Evolutionary conservation across 345 rosid species (phyloP).

Genomic region (Linum lewisii): DNA sequence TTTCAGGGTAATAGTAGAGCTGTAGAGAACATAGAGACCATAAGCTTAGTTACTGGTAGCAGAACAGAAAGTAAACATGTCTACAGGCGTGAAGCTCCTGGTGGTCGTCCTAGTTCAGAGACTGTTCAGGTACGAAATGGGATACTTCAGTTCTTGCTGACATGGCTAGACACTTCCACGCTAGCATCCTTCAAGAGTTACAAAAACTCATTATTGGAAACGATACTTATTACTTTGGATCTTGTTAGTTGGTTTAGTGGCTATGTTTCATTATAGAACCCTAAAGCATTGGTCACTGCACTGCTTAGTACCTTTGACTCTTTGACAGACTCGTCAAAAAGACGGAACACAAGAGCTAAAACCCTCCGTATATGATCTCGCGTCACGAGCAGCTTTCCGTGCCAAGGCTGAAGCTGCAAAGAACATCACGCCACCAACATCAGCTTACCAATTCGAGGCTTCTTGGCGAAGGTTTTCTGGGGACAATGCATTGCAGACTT

Average conservation of each 20-base stretch:
- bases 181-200: too few relatives aligned
- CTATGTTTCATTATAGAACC: too few relatives aligned
- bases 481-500: slow-evolving; percentile 43
- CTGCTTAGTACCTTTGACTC: not conserved
- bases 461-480: slow-evolving; percentile 73
- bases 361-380: slow-evolving; percentile 71
- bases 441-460: slow-evolving; percentile 84
- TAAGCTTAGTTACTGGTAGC: slow-evolving; percentile 24
- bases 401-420: slow-evolving; percentile 68
- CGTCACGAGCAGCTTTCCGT: slow-evolving; percentile 69
- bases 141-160: slow-evolving; percentile 3
- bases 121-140: slow-evolving; percentile 13
- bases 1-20: slow-evolving; percentile 23
- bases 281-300: not conserved
- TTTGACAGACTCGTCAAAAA: slow-evolving; percentile 31
- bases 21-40: slow-evolving; percentile 31
- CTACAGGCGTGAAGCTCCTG: slow-evolving; percentile 17
- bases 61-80: slow-evolving; percentile 17
- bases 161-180: not conserved
- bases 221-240: too few relatives aligned
- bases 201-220: too few relatives aligned
- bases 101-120: slow-evolving; percentile 21
- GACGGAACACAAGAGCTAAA: slow-evolving; percentile 35
- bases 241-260: too few relatives aligned
- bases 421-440: slow-evolving; percentile 51